Evolutionary conservation across 371 early-diverging fungal species (phyloP).

Genomic region (Entomophthora muscae): DNA sequence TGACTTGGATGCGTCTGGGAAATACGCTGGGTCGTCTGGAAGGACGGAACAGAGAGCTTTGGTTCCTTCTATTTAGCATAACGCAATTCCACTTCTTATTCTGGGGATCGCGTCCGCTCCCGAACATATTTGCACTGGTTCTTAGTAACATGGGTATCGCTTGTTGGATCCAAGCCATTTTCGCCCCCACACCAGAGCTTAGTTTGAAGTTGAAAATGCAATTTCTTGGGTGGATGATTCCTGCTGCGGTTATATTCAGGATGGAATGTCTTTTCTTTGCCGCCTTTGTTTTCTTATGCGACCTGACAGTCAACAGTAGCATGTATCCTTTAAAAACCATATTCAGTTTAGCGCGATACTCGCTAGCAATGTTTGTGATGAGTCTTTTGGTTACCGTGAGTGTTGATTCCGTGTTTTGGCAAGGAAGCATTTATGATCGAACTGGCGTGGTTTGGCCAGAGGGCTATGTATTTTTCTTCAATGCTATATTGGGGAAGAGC

Average conservation of each 20-base stretch:
- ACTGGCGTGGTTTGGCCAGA: constrained; percentile 68
- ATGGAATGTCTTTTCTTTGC: not conserved
- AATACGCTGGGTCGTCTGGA: not conserved
- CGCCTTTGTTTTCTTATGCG: not conserved
- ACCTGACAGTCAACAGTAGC: not conserved
- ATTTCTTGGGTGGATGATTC: not conserved
- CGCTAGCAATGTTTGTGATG: not conserved
- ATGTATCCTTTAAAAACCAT: not conserved
- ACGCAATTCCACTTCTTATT: constrained; percentile 8
- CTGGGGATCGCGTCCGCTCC: constrained; percentile 5
- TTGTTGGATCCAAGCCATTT: not conserved
- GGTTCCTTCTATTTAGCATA: constrained; percentile 1
- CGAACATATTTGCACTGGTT: constrained; percentile 6
- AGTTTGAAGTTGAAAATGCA: not conserved
- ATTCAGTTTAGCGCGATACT: not conserved
- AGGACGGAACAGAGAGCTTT: not conserved
- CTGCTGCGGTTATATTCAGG: not conserved
- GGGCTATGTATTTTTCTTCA: constrained; percentile 64
- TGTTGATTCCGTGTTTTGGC: constrained; percentile 8
- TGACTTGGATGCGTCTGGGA: not conserved
- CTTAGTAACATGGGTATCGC: not conserved
- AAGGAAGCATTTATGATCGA: not conserved
- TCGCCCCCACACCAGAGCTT: not conserved
- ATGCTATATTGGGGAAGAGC: constrained; percentile 56
- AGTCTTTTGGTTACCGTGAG: not conserved